Conservation (phyloP, 345 rosid genomes). For the Ailanthus altissimus region DNA sequence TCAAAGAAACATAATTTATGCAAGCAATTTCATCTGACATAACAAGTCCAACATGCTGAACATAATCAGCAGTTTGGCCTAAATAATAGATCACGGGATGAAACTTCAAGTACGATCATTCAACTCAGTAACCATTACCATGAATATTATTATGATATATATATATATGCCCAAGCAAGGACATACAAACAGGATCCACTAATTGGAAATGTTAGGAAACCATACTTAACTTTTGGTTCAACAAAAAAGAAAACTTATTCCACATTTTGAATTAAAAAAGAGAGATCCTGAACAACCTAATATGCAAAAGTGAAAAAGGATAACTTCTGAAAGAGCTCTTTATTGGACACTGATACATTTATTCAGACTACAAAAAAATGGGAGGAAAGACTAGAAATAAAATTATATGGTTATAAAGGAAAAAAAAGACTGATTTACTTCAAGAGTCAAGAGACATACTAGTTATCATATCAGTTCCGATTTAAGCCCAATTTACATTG, state of each 20-base stretch:
- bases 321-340: neutral
- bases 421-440: no score
- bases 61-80: neutral
- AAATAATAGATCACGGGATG: no score
- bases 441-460: no score
- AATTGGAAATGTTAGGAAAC: neutral
- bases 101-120: neutral
- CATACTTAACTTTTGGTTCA: no score
- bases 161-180: neutral
- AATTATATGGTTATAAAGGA: neutral
- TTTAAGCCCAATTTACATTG: no score
- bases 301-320: conserved; percentile 40
- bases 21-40: neutral
- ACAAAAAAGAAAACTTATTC: neutral
- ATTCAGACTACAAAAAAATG: neutral
- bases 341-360: neutral
- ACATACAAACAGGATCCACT: neutral
- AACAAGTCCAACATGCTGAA: neutral
- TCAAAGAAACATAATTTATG: no score
- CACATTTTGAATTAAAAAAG: neutral
- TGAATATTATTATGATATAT: neutral
- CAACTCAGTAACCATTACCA: neutral
- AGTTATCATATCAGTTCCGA: no score
- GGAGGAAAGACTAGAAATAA: neutral
- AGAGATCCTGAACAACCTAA: neutral